These are phyloP conservation scores for Usnea hakonensis DNA, from an alignment of 495 filamentous ascomycete genomes.

Conservation along the genomic window DNA sequence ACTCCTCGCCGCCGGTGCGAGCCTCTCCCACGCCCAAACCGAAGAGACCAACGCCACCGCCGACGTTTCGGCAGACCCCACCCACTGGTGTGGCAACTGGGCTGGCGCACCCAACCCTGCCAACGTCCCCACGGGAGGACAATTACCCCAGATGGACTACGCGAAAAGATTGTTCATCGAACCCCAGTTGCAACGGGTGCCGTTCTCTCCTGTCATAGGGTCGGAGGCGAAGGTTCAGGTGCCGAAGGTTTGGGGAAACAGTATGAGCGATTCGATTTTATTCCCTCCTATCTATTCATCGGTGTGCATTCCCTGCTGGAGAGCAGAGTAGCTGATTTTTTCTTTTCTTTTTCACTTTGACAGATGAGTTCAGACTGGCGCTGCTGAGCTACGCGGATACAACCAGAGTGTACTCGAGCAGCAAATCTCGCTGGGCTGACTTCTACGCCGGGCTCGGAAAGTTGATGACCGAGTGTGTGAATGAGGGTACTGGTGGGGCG, in stretches of 20 bases:
- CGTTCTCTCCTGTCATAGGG: not conserved
- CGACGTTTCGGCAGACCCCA: not conserved
- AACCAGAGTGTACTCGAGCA: not conserved
- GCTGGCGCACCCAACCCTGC: constrained; percentile 1
- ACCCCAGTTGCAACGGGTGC: not conserved
- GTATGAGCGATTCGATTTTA: not conserved
- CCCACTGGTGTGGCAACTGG: constrained; percentile 9
- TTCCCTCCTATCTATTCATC: not conserved
- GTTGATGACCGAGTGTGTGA: not conserved
- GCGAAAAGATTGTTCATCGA: constrained; percentile 6
- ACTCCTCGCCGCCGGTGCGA: not conserved
- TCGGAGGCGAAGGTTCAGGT: constrained; percentile 7
- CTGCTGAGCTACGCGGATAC: not conserved
- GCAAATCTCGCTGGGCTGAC: constrained; percentile 7
- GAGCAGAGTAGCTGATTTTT: not conserved
- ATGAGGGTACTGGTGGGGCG: constrained; percentile 1
- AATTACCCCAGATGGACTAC: not conserved
- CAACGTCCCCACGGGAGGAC: not conserved
- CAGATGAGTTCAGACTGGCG: not conserved
- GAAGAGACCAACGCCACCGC: not conserved
- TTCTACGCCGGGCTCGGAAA: not conserved
- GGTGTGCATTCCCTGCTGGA: not conserved
- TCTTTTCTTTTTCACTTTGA: not conserved
- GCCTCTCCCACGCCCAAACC: not conserved
- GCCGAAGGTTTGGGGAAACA: constrained; percentile 13